A percentile compares a stretch with the other conserved stretches of the same genome.
These are phyloP conservation scores for Punica granatum DNA, from an alignment of 345 rosid genomes.

Conservation along the genomic window DNA sequence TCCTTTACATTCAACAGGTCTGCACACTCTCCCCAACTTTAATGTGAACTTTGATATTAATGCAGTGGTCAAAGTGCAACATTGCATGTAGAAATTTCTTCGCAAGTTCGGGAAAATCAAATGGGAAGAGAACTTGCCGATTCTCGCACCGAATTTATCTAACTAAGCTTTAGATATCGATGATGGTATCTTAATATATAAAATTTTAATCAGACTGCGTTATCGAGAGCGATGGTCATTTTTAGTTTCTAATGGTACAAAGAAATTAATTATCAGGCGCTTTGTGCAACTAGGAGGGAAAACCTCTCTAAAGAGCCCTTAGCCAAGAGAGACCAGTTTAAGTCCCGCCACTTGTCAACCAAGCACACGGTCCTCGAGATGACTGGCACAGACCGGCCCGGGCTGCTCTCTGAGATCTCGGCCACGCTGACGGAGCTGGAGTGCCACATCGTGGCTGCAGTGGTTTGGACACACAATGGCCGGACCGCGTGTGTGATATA, in stretches of 20 bases:
- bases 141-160: no score
- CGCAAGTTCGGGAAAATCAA: background rate
- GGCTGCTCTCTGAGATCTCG: conserved; percentile 71
- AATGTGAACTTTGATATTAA: background rate
- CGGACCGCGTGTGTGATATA: conserved; percentile 65
- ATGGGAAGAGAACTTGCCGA: no score
- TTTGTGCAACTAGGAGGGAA: conserved; percentile 50
- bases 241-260: background rate
- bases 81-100: background rate
- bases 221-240: background rate
- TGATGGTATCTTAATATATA: no score
- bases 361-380: conserved; percentile 77
- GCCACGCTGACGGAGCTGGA: conserved; percentile 56
- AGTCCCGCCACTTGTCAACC: conserved; percentile 44
- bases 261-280: conserved; percentile 35
- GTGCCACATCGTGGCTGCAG: conserved; percentile 61
- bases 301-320: conserved; percentile 15
- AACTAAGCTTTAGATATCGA: no score
- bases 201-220: no score
- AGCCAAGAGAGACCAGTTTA: conserved; percentile 18
- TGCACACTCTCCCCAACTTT: background rate
- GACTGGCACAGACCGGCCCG: conserved; percentile 63
- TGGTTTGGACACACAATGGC: conserved; percentile 77
- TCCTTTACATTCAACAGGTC: conserved; percentile 39
- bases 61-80: background rate